Conservation (phyloP, 345 rosid genomes). For the Isatis tinctoria region DNA sequence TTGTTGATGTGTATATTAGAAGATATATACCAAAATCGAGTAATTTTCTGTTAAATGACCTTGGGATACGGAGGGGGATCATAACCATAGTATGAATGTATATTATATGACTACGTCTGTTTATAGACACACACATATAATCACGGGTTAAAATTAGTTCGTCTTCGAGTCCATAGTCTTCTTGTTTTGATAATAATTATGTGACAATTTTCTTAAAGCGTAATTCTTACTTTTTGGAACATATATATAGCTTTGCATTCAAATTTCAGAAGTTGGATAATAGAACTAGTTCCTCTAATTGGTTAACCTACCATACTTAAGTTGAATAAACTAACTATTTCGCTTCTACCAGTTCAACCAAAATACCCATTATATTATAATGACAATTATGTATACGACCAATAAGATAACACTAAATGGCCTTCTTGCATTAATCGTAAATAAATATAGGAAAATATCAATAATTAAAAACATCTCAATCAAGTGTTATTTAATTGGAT, state of each 20-base stretch:
- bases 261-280: not conserved
- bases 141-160: not conserved
- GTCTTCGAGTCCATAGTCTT: not conserved
- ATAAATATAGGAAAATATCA: conserved; percentile 2
- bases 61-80: conserved; percentile 20
- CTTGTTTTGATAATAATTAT: not conserved
- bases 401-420: conserved; percentile 24
- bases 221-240: not conserved
- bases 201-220: not conserved
- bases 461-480: conserved; percentile 23
- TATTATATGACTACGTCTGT: not conserved
- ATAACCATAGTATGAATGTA: not conserved
- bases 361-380: conserved; percentile 43
- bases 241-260: not conserved
- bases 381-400: conserved; percentile 26
- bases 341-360: conserved; percentile 38
- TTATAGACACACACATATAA: not conserved
- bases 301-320: conserved; percentile 25
- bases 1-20: conserved; percentile 9
- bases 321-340: conserved; percentile 37
- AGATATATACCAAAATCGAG: conserved; percentile 1
- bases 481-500: conserved; percentile 42
- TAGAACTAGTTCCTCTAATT: conserved; percentile 9
- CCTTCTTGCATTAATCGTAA: conserved; percentile 20
- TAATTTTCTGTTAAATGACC: conserved; percentile 11